Evolutionary conservation across 2,329 filamentous ascomycete species (phyloP), one percentile per base, ranked within the genome.

Genomic region (Didymella keratinophila): DNA sequence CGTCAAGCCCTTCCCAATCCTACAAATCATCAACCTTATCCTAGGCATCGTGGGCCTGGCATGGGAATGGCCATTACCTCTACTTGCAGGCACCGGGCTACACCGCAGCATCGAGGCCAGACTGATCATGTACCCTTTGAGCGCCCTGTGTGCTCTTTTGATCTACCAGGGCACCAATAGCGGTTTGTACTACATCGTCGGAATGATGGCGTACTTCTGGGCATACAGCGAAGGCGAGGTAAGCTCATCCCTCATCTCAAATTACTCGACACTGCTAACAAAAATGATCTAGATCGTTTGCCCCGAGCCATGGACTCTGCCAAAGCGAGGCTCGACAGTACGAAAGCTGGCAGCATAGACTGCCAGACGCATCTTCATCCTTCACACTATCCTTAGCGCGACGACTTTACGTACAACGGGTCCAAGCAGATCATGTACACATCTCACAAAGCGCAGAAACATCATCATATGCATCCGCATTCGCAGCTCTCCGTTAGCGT

Each of bases 191-290:
- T 97, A 98, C 76, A 76, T 96, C 25, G 86, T 97, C 62, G 94
- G 89, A 20, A 88, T 96, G 80, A 83, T 81, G 8, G 89, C 95
- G 14, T 99, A 98, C 78, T 97, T 98, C 71, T 97, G 93, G 93
- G 95, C 92, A 1, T 98, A 96, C 72, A 95, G 90, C 71, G 94
- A 99, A 78, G 95, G 95, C 78, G 95, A 99, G 89, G 93, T 97
- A 79, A 74, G 89, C 82, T 11, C 9, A 36, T 12, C 14, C 18
- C 1, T 10, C 3, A 5, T 23, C 18, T n/a, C 25, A 14, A 20
- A 7, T 3, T n/a, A 14, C 23, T 16, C 3, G 27, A 36, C 2
- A 39, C 10, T 53, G 41, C 65, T 71, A 58, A 72, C 62, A 30
- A 10, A 3, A 12, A n/a, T n/a, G 43, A 18, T 2, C 20, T 12